Evolutionary conservation across 176 grass and related monocot species (phyloP).

Genomic region (Leersia perrieri): DNA sequence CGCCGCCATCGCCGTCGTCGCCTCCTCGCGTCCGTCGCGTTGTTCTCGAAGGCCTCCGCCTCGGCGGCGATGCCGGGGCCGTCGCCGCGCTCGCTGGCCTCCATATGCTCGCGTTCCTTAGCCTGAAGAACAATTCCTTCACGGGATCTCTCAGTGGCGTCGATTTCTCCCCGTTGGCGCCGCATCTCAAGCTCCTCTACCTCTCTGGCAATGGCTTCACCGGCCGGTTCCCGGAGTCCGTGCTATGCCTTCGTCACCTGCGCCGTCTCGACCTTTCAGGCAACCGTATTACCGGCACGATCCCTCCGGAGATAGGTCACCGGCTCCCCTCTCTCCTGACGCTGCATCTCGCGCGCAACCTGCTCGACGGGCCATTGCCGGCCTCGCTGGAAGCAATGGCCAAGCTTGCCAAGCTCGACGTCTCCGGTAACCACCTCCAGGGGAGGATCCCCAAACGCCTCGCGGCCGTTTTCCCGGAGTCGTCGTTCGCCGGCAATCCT

Average conservation of each 20-base stretch:
- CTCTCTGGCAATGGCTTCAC: slow-evolving; percentile 82
- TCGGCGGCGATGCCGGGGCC: slow-evolving; percentile 43
- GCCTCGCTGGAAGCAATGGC: slow-evolving; percentile 42
- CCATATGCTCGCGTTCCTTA: slow-evolving; percentile 60
- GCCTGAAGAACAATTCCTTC: slow-evolving; percentile 86
- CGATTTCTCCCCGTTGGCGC: slow-evolving; percentile 52
- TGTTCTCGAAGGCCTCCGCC: slow-evolving; percentile 68
- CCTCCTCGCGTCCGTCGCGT: slow-evolving; percentile 45
- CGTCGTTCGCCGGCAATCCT: slow-evolving; percentile 58
- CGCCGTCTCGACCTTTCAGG: slow-evolving; percentile 70
- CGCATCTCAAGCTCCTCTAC: slow-evolving; percentile 86
- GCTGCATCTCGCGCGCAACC: slow-evolving; percentile 56
- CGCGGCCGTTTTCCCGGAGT: slow-evolving; percentile 45
- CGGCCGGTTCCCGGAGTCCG: slow-evolving; percentile 55
- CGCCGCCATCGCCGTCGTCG: not conserved
- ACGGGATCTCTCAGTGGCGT: slow-evolving; percentile 41
- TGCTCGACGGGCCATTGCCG: slow-evolving; percentile 52
- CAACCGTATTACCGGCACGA: slow-evolving; percentile 44
- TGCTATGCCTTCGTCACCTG: slow-evolving; percentile 74
- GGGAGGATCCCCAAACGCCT: slow-evolving; percentile 54
- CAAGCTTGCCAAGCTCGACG: slow-evolving; percentile 50
- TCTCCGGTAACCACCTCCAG: slow-evolving; percentile 65
- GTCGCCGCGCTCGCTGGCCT: slow-evolving; percentile 50
- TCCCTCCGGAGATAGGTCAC: slow-evolving; percentile 66
- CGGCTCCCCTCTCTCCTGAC: slow-evolving; percentile 63